Evolutionary conservation across 495 filamentous ascomycete genomes (phyloP).

Genomic region (Tuber indicum): DNA sequence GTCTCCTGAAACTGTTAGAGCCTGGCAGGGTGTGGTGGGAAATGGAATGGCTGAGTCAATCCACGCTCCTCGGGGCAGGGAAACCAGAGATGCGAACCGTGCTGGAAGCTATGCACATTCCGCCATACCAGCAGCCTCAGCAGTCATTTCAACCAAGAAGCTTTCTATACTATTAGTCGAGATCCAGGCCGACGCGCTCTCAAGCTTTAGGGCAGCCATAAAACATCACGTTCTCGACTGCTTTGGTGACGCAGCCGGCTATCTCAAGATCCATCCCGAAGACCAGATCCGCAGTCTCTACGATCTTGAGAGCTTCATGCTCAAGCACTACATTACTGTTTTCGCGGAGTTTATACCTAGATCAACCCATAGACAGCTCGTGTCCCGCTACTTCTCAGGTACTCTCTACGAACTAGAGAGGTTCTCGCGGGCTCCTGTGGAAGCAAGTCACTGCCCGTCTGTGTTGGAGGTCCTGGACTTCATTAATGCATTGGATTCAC

Average conservation of each 20-base stretch:
- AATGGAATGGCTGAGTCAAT: not conserved
- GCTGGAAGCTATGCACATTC: not conserved
- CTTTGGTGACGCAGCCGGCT: conserved; percentile 12
- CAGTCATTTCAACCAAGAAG: not conserved
- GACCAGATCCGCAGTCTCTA: conserved; percentile 18
- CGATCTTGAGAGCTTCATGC: conserved; percentile 26
- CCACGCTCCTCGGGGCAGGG: not conserved
- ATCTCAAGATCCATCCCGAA: conserved; percentile 22
- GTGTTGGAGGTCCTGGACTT: conserved; percentile 19
- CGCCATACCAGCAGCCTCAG: not conserved
- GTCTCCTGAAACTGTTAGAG: not conserved
- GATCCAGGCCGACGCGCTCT: not conserved
- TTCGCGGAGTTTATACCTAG: conserved; percentile 23
- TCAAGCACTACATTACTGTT: conserved; percentile 11
- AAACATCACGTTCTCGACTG: conserved; percentile 6
- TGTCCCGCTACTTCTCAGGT: conserved; percentile 13
- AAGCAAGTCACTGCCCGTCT: not conserved
- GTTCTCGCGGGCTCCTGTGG: conserved; percentile 10
- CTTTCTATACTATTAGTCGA: conserved; percentile 1
- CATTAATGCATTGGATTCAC: conserved; percentile 26
- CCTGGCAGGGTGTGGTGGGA: not conserved
- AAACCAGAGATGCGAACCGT: not conserved
- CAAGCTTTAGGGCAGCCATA: not conserved
- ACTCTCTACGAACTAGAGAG: conserved; percentile 9
- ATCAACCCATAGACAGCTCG: not conserved